Evolutionary conservation across 192 early-diverging fungal genomes (phyloP).

Genomic region (Haplosporangium gracile): DNA sequence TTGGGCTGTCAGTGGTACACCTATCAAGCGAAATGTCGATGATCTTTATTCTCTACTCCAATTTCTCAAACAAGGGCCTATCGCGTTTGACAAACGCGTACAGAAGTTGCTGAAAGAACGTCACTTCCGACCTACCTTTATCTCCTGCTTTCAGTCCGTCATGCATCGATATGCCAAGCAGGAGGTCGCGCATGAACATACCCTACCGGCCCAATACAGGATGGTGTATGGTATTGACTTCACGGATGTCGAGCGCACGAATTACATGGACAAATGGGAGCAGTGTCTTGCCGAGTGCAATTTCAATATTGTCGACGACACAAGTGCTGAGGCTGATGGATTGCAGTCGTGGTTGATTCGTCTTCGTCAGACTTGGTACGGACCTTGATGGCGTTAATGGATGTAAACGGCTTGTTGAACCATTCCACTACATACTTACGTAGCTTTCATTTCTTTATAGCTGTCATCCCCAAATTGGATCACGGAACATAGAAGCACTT

Average conservation of each 20-base stretch:
- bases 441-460: constrained; percentile 6
- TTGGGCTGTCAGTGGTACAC: constrained; percentile 79
- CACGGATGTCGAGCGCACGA: constrained; percentile 67
- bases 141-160: constrained; percentile 44
- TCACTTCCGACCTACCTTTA: constrained; percentile 39
- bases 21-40: constrained; percentile 51
- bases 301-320: constrained; percentile 12
- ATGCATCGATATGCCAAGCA: constrained; percentile 72
- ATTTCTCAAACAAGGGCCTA: constrained; percentile 62
- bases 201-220: constrained; percentile 67
- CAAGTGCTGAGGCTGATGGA: constrained; percentile 10
- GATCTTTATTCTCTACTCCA: constrained; percentile 68
- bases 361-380: constrained; percentile 42
- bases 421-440: not conserved
- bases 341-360: constrained; percentile 36
- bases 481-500: constrained; percentile 58
- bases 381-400: not conserved
- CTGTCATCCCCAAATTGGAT: constrained; percentile 71
- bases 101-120: constrained; percentile 24
- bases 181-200: constrained; percentile 64
- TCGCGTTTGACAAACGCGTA: constrained; percentile 33
- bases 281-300: constrained; percentile 60
- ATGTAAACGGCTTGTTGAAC: not conserved
- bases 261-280: constrained; percentile 69
- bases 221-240: constrained; percentile 63